Conservation (phyloP, 2,329 filamentous ascomycete species). For the Alternaria metachromatica region DNA sequence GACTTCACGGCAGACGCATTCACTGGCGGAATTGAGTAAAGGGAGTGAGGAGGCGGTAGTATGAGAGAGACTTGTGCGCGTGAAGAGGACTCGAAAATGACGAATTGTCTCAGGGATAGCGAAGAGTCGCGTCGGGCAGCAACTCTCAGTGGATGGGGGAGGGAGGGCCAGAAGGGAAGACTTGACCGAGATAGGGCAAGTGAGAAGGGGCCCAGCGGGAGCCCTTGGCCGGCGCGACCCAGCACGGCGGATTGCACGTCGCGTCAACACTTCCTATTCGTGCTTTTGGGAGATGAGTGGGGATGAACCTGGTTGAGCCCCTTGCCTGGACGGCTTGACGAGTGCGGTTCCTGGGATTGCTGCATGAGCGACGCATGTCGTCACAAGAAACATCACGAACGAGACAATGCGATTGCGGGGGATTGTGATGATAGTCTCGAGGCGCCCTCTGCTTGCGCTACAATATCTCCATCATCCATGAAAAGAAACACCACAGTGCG, state of each 20-base stretch:
- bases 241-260: slow-evolving; percentile 16
- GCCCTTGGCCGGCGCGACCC: slow-evolving; percentile 15
- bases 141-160: slow-evolving; percentile 1
- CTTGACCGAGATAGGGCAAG: slow-evolving; percentile 22
- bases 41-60: background rate
- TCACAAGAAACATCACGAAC: slow-evolving; percentile 16
- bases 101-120: slow-evolving; percentile 12
- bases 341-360: slow-evolving; percentile 10
- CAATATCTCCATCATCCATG: background rate
- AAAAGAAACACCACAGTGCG: background rate
- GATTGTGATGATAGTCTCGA: background rate
- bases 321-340: background rate
- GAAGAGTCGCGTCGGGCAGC: slow-evolving; percentile 20
- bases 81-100: background rate
- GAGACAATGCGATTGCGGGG: slow-evolving; percentile 1
- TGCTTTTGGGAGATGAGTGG: background rate
- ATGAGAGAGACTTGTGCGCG: background rate
- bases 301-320: slow-evolving; percentile 1
- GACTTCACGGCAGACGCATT: background rate
- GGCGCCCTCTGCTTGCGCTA: background rate
- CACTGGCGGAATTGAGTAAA: background rate
- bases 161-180: slow-evolving; percentile 1
- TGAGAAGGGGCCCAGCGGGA: slow-evolving; percentile 20
- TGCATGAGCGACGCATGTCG: slow-evolving; percentile 18
- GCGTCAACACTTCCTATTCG: slow-evolving; percentile 18